Base-by-base conservation (phyloP, 2,329 filamentous ascomycete genomes). In the Sarocladium oryzae region DNA sequence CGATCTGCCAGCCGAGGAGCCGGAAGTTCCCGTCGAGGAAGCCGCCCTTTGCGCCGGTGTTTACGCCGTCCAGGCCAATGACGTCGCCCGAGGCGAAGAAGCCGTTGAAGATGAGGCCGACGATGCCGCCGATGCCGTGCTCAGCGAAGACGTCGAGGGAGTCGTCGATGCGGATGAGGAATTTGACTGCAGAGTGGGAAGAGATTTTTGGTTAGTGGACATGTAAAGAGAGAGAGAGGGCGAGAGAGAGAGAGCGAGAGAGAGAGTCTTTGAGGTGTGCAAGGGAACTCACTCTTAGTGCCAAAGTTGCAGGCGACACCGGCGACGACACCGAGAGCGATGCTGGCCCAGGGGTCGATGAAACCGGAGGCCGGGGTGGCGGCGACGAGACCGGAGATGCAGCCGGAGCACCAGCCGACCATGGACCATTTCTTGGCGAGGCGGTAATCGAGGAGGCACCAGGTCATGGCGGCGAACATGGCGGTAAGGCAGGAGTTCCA, bases 401-500 rank as follows among this genome's bases (percentile, higher is more conserved):
- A 80, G 53, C 84, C 84, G 11, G 83, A 86, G 67, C 84, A 87
- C 81, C 83, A 86, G 58, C 84, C 84, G 56, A 86, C 84, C 70
- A 86, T 84, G 37, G 79, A 96, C 90, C 91, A 96, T 76, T 96
- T 96, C 70, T 84, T 84, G 54, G 90, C 90, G 53, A 97, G 82
- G 55, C 93, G 86, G 81, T 85, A 97, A 80, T 99, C 93, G 61
- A 97, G 89, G 45, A 97, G 71, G 62, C 91, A 90, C 93, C 93
- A 99, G 51, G 90, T 88, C 69, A 93, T 88, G 57, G 89, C 86
- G 36, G 83, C 92, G 63, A 96, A 95, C 75, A 90, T 89, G 66
- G 89, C 92, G 33, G 89, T 93, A 63, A 96, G 68, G 75, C 93
- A 96, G 54, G 88, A 89, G 79, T 97, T 97, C 92, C 91, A 99